Evolutionary conservation across 805 yeast genomes (phyloP), one percentile per base, ranked within the genome.

Genomic region (Metschnikowia reukaufii): DNA sequence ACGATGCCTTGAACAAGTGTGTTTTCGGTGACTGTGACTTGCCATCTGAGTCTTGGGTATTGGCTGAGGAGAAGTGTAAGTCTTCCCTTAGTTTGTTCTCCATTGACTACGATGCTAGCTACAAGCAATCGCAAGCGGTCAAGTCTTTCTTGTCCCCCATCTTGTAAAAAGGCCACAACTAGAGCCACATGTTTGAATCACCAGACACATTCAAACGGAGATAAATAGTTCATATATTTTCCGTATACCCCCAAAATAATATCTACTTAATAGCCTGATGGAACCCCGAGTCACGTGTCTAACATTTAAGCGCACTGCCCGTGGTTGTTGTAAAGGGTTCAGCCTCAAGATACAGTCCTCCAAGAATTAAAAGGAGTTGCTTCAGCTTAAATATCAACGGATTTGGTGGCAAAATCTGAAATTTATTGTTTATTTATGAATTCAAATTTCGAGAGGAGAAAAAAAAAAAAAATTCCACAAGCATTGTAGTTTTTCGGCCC

Each of bases 31-130:
- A 63, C 53, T 50, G 59, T 48, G 58, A 59, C 45, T 53, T 56
- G 53, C 60, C 59, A n/a, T 50, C 56, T 10, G 60, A 56, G 53
- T 37, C 51, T 2, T 51, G 66, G 67, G 34, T 70, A 20, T 54
- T 66, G 31, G 42, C 31, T 34, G 42, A 57, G 31, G 57, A 53
- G 32, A 49, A 50, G 25, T 79, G 84, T 65, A 60, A 66, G 49
- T 50, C 76, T 18, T 57, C 81, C 4, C 66, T 78, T 49, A 64
- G 78, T 38, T 67, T 70, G n/a, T 78, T 77, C 64, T 65, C 76
- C 25, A 63, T 76, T 54, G 84, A 78, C 58, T 62, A 67, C 50
- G 78, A 73, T 56, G 76, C 77, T 36, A 57, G 55, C 54, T 40
- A 51, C 46, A 36, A 55, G 43, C 57, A 55, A 36, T 38, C 45